phyloP scores from a whole-genome alignment of 2,329 filamentous ascomycete genomes.

The Coccinonectria pachysandricola region DNA sequence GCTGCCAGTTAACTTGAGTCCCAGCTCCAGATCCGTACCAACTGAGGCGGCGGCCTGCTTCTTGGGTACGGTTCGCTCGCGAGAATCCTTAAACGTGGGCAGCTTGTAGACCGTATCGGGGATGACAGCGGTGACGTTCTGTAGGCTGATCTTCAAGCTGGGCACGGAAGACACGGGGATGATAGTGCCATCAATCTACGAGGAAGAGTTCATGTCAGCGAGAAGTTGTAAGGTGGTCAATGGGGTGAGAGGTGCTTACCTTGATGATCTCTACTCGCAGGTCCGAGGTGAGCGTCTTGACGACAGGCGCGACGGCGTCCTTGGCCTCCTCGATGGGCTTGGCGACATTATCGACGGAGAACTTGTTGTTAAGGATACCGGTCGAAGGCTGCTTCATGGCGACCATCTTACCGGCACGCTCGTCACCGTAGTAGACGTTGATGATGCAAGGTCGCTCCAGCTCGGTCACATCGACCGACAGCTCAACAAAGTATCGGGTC shows the following conservation, averaged over 20 bases:
- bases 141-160: conserved; percentile 28
- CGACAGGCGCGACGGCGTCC: conserved; percentile 11
- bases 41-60: too few relatives aligned
- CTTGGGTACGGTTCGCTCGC: not conserved
- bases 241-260: conserved; percentile 10
- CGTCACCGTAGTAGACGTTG: conserved; percentile 23
- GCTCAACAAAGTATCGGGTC: conserved; percentile 25
- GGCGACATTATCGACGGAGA: conserved; percentile 51
- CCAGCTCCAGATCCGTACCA: too few relatives aligned
- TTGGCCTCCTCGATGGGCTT: conserved; percentile 26
- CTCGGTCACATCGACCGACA: conserved; percentile 25
- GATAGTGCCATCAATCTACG: too few relatives aligned
- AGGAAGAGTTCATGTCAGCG: too few relatives aligned
- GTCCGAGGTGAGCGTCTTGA: conserved; percentile 15
- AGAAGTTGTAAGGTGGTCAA: too few relatives aligned
- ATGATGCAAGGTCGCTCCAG: conserved; percentile 26
- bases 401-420: conserved; percentile 24
- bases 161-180: conserved; percentile 17
- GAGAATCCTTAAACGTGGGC: not conserved
- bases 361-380: conserved; percentile 22
- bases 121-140: conserved; percentile 9
- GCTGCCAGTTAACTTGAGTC: too few relatives aligned
- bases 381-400: conserved; percentile 26
- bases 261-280: conserved; percentile 26
- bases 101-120: not conserved